A percentile compares a stretch with the other conserved stretches of the same genome.
Evolutionary conservation across 257 asterid genomes (phyloP).

Genomic region (Salvia splendens): DNA sequence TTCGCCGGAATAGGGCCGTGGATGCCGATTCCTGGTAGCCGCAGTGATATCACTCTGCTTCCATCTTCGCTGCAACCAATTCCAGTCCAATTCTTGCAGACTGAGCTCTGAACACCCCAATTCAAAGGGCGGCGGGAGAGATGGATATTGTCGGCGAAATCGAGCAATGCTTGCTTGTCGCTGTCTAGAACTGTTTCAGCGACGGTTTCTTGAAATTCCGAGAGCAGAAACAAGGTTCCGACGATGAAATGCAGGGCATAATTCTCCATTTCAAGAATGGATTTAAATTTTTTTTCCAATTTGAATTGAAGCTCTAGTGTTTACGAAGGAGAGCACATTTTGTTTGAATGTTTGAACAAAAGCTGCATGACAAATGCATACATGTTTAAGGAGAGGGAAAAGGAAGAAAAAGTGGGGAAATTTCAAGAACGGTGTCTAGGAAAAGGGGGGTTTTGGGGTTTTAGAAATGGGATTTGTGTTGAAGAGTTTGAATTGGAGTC

Average conservation of each 20-base stretch:
- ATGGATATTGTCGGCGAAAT: slow-evolving; percentile 53
- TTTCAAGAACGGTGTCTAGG: slow-evolving; percentile 57
- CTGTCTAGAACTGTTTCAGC: slow-evolving; percentile 45
- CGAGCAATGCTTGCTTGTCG: slow-evolving; percentile 85
- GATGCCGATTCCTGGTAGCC: slow-evolving; percentile 89
- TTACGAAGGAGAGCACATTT: slow-evolving; percentile 37
- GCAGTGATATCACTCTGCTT: slow-evolving; percentile 58
- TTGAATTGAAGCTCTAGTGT: neutral
- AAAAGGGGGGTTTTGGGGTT: slow-evolving; percentile 48
- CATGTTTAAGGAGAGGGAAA: slow-evolving; percentile 24
- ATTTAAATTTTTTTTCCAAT: neutral
- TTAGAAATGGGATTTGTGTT: slow-evolving; percentile 46
- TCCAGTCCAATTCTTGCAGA: slow-evolving; percentile 93
- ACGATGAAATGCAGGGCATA: slow-evolving; percentile 37
- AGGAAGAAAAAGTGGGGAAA: slow-evolving; percentile 37
- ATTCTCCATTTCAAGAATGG: slow-evolving; percentile 51
- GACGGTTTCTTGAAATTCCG: slow-evolving; percentile 21
- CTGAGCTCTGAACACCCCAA: slow-evolving; percentile 59
- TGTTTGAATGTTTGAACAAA: slow-evolving; percentile 34
- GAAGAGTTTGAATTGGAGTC: slow-evolving; percentile 29
- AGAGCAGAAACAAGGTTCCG: slow-evolving; percentile 39
- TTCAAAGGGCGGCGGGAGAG: slow-evolving; percentile 60
- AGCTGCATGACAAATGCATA: slow-evolving; percentile 38
- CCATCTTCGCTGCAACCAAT: slow-evolving; percentile 74
- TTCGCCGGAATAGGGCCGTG: slow-evolving; percentile 77